Percentiles rank a stretch among this genome's conserved stretches.
These are phyloP conservation scores for Kluyveromyces nonfermentans DNA, from an alignment of 805 yeast genomes.

Conservation along the genomic window DNA sequence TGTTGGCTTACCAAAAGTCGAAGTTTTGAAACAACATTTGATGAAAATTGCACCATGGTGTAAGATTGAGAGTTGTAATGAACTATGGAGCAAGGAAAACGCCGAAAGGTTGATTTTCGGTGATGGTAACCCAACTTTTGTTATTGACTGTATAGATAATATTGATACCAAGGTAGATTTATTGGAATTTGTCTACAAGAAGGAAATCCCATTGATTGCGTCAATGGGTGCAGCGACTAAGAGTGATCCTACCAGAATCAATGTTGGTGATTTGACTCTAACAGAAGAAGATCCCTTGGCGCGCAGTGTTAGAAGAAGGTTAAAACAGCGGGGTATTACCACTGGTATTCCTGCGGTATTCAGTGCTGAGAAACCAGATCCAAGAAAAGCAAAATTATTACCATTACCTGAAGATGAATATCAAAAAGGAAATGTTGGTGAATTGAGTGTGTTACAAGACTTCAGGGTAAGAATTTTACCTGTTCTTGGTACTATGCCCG, in stretches of 20 bases:
- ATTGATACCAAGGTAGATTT: constrained; percentile 94
- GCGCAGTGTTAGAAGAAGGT: constrained; percentile 72
- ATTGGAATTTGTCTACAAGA: constrained; percentile 57
- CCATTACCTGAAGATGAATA: constrained; percentile 80
- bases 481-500: constrained; percentile 95
- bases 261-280: constrained; percentile 77
- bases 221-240: constrained; percentile 98
- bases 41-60: constrained; percentile 88
- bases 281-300: constrained; percentile 94
- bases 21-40: constrained; percentile 62
- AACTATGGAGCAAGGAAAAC: constrained; percentile 61
- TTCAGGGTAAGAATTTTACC: constrained; percentile 93
- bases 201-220: constrained; percentile 60
- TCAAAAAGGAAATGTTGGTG: constrained; percentile 74
- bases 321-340: constrained; percentile 68
- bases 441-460: constrained; percentile 76
- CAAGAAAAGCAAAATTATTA: constrained; percentile 77
- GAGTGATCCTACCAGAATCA: constrained; percentile 87
- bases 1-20: constrained; percentile 89
- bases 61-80: constrained; percentile 64
- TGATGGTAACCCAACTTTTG: constrained; percentile 56
- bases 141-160: constrained; percentile 94
- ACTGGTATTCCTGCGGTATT: constrained; percentile 79
- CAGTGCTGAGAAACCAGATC: constrained; percentile 94
- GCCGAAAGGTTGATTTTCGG: constrained; percentile 50